A percentile compares a stretch with the other conserved stretches of the same genome.
Evolutionary conservation across 23 red algal genomes (phyloP).

Genomic region (Pyropia yezoensis): DNA sequence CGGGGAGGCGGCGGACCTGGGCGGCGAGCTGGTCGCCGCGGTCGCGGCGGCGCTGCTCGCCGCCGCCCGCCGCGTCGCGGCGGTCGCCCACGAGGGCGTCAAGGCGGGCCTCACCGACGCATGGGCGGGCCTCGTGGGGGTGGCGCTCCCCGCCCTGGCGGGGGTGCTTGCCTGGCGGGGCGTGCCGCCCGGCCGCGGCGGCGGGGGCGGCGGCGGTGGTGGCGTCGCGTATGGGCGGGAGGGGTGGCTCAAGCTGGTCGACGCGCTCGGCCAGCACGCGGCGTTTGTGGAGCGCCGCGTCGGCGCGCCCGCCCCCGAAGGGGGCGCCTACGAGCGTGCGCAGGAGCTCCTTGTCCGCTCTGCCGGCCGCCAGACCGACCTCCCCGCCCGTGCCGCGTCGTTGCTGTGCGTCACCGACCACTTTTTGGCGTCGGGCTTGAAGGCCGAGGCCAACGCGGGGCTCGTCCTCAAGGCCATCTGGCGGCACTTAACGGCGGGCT

Average conservation of each 20-base stretch:
- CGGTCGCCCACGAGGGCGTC: conserved; percentile 14
- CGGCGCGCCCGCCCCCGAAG: conserved; percentile 32
- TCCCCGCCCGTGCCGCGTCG: conserved; percentile 37
- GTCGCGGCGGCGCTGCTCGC: conserved; percentile 33
- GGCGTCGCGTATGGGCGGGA: conserved; percentile 42
- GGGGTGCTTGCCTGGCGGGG: conserved; percentile 14
- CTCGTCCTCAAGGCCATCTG: conserved; percentile 62
- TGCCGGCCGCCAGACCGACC: conserved; percentile 33
- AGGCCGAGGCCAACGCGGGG: conserved; percentile 59
- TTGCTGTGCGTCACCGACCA: conserved; percentile 50
- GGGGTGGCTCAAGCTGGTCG: conserved; percentile 48
- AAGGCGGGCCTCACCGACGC: conserved; percentile 24
- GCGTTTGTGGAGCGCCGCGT: conserved; percentile 31
- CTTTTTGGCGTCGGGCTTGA: conserved; percentile 43
- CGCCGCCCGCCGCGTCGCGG: conserved; percentile 28
- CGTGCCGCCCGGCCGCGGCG: conserved; percentile 20
- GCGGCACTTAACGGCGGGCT: conserved; percentile 51
- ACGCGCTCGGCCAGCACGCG: conserved; percentile 56
- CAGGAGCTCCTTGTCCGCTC: conserved; percentile 44
- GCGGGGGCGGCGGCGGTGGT: conserved; percentile 23
- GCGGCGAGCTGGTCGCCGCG: conserved; percentile 29
- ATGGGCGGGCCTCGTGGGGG: conserved; percentile 43
- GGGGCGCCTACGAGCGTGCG: conserved; percentile 27
- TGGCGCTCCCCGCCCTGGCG: too few relatives aligned
- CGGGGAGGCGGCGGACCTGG: conserved; percentile 4